Evolutionary conservation across 345 rosid species (phyloP).

Genomic region (Anacardium occidentale): DNA sequence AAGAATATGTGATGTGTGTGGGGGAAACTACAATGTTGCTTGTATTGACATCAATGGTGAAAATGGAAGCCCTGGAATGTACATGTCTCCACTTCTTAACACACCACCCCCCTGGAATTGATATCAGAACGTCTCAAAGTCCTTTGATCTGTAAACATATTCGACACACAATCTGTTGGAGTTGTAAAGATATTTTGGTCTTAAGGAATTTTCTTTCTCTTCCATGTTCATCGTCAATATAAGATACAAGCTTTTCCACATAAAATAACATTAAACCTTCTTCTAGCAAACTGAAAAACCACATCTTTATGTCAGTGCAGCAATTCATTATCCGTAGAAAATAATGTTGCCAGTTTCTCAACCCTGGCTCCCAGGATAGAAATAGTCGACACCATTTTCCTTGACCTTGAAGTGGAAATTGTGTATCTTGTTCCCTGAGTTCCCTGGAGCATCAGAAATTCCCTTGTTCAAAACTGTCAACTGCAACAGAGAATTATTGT

Average conservation of each 20-base stretch:
- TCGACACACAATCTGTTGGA: neutral
- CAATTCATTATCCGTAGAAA: neutral
- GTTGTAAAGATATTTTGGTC: too few relatives aligned
- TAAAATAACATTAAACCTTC: neutral
- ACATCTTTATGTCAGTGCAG: neutral
- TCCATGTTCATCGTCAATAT: neutral
- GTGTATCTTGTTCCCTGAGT: conserved; percentile 48
- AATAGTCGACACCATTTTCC: conserved; percentile 70
- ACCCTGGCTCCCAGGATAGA: conserved; percentile 63
- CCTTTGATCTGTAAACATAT: neutral
- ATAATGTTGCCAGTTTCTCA: conserved; percentile 13
- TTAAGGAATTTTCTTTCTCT: neutral
- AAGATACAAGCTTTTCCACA: neutral
- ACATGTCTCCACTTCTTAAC: conserved; percentile 95
- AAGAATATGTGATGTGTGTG: conserved; percentile 88
- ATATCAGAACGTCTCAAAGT: neutral
- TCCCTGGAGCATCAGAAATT: conserved; percentile 23
- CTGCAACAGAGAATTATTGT: conserved; percentile 37
- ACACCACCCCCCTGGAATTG: too few relatives aligned
- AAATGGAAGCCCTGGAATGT: conserved; percentile 72
- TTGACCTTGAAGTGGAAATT: conserved; percentile 81
- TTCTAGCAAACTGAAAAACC: neutral
- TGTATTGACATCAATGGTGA: conserved; percentile 80
- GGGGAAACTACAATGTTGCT: conserved; percentile 86
- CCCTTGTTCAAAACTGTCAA: conserved; percentile 60